These are phyloP conservation scores for Trapa bicornis DNA, from an alignment of 345 rosid genomes.

Conservation along the genomic window DNA sequence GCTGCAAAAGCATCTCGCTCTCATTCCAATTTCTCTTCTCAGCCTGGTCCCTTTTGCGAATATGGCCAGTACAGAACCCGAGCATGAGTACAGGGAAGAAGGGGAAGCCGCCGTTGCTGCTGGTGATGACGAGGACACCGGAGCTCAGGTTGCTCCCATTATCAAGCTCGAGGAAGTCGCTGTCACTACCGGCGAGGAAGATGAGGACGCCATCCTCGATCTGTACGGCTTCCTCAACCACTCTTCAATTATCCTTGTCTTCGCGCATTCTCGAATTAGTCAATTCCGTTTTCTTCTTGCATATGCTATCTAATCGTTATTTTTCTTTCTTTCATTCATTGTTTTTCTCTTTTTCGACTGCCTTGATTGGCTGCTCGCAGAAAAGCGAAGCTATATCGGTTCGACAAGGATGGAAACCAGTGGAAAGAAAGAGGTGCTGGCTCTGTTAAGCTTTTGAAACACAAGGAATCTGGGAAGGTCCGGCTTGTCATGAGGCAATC, in stretches of 20 bases:
- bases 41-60: too few relatives aligned
- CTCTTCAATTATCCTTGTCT: neutral
- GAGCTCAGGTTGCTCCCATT: constrained; percentile 83
- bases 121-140: constrained; percentile 87
- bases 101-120: constrained; percentile 52
- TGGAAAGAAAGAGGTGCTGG: constrained; percentile 99
- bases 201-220: constrained; percentile 69
- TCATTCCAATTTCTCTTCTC: too few relatives aligned
- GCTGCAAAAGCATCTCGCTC: too few relatives aligned
- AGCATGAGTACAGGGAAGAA: constrained; percentile 45
- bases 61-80: constrained; percentile 22
- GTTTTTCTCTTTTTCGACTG: neutral
- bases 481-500: constrained; percentile 90
- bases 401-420: constrained; percentile 66
- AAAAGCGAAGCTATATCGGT: constrained; percentile 82
- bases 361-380: constrained; percentile 18
- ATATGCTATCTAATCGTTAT: neutral
- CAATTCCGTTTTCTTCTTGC: neutral
- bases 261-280: neutral
- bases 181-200: constrained; percentile 82
- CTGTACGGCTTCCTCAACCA: constrained; percentile 26
- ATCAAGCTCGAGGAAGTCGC: constrained; percentile 75
- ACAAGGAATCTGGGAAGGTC: constrained; percentile 57
- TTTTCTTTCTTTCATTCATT: neutral
- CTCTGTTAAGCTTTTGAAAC: constrained; percentile 75